Evolutionary conservation across 176 grass and related monocot species (phyloP).

Genomic region (Calamus simplicifolius): DNA sequence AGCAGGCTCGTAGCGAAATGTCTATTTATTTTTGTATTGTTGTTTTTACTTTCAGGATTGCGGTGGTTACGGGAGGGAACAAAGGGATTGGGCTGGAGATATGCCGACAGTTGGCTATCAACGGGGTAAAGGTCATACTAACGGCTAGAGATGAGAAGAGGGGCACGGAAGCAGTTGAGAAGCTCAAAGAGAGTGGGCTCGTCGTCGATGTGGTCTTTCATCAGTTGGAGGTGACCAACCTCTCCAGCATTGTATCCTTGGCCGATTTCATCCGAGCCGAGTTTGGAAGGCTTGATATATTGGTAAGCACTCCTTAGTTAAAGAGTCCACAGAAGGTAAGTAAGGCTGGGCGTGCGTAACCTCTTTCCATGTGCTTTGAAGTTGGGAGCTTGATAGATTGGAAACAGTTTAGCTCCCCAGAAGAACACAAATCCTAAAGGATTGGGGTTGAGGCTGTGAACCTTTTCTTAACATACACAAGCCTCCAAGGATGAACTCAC

Average conservation of each 20-base stretch:
- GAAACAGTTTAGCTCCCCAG: too few species aligned
- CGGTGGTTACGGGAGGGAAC: slow-evolving; percentile 65
- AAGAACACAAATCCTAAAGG: too few species aligned
- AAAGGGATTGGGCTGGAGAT: slow-evolving; percentile 55
- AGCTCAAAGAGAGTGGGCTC: slow-evolving; percentile 19
- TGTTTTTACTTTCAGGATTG: slow-evolving; percentile 24
- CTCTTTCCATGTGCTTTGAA: too few species aligned
- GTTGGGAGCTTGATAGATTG: too few species aligned
- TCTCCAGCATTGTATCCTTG: slow-evolving; percentile 24
- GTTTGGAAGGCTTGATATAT: slow-evolving; percentile 58
- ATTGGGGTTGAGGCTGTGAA: too few species aligned
- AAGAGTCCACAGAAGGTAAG: too few species aligned
- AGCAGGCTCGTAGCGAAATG: too few species aligned
- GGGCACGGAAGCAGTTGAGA: slow-evolving; percentile 27
- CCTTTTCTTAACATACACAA: too few species aligned
- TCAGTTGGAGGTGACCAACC: slow-evolving; percentile 45
- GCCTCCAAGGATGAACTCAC: too few species aligned
- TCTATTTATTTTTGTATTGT: not conserved
- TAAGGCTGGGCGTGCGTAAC: too few species aligned
- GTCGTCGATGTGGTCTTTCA: slow-evolving; percentile 48
- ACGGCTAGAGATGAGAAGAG: slow-evolving; percentile 57
- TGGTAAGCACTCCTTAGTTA: too few species aligned
- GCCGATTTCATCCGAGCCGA: slow-evolving; percentile 22
- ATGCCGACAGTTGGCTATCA: slow-evolving; percentile 37
- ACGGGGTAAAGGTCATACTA: slow-evolving; percentile 43